phyloP scores from a whole-genome alignment of 306 rosid species.

The Parietaria judaica region DNA sequence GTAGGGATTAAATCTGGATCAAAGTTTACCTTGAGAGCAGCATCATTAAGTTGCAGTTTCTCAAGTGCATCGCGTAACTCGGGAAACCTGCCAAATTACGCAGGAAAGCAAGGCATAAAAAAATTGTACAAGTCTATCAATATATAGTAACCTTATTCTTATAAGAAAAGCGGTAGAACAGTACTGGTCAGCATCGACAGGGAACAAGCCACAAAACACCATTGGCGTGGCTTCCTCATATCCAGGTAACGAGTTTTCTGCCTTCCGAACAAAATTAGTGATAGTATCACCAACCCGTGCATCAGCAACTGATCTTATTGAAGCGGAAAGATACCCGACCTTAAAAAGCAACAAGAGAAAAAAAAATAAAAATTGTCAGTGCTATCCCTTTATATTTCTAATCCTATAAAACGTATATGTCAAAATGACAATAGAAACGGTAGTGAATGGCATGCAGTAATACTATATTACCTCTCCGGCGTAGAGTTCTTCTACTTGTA shows the following conservation, averaged over 20 bases:
- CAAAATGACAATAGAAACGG: too few relatives aligned
- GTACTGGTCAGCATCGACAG: constrained; percentile 96
- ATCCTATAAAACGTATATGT: neutral
- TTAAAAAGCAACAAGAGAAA: constrained; percentile 23
- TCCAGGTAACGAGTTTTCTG: constrained; percentile 76
- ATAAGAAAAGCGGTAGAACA: constrained; percentile 16
- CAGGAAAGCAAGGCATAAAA: constrained; percentile 13
- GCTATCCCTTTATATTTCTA: neutral
- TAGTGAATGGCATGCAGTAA: neutral
- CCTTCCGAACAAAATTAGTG: constrained; percentile 53
- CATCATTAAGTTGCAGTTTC: constrained; percentile 95
- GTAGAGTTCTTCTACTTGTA: constrained; percentile 58
- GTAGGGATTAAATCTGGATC: too few relatives aligned
- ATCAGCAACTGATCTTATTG: constrained; percentile 92
- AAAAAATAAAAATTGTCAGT: neutral
- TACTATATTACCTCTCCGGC: constrained; percentile 71
- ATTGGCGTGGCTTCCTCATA: constrained; percentile 88
- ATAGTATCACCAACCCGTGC: constrained; percentile 95
- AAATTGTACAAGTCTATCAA: constrained; percentile 2
- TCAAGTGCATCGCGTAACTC: constrained; percentile 94
- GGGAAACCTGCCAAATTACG: constrained; percentile 50
- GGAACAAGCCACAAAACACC: constrained; percentile 97
- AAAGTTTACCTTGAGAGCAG: constrained; percentile 65
- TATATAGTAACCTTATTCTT: neutral
- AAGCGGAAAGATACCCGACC: constrained; percentile 95